A percentile compares a stretch with the other conserved stretches of the same genome.
phyloP scores from a whole-genome alignment of 73 alveolate species.

The Paramecium primaurelia region DNA sequence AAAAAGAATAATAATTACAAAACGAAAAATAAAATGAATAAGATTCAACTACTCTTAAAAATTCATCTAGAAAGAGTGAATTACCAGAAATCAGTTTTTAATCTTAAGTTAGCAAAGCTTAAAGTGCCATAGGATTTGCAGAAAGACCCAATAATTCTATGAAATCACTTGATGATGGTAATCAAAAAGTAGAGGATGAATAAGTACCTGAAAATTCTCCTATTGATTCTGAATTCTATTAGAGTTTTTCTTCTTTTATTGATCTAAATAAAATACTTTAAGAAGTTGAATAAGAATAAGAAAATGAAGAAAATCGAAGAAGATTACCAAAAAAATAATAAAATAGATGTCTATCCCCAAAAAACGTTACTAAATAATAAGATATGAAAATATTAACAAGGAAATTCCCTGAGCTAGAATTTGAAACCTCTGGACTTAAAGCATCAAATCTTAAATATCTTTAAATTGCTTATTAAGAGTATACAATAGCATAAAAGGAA shows the following conservation, averaged over 20 bases:
- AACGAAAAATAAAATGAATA: background rate
- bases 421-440: background rate
- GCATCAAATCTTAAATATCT: background rate
- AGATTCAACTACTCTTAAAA: background rate
- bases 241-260: constrained; percentile 23
- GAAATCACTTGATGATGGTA: background rate
- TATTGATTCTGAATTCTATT: background rate
- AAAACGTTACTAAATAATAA: background rate
- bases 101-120: constrained; percentile 33
- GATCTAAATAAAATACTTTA: background rate
- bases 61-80: background rate
- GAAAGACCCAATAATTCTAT: background rate
- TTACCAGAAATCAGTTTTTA: background rate
- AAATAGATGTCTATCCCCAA: background rate
- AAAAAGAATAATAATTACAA: background rate
- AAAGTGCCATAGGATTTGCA: background rate
- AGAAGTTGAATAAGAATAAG: constrained; percentile 14
- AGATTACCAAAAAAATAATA: background rate
- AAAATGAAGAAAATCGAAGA: background rate
- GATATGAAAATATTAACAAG: background rate
- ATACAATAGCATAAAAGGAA: background rate
- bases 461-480: background rate
- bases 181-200: background rate
- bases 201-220: background rate
- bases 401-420: background rate